Base-by-base conservation (phyloP, 2,329 filamentous ascomycete species). In the Cladophialophora chaetospira region DNA sequence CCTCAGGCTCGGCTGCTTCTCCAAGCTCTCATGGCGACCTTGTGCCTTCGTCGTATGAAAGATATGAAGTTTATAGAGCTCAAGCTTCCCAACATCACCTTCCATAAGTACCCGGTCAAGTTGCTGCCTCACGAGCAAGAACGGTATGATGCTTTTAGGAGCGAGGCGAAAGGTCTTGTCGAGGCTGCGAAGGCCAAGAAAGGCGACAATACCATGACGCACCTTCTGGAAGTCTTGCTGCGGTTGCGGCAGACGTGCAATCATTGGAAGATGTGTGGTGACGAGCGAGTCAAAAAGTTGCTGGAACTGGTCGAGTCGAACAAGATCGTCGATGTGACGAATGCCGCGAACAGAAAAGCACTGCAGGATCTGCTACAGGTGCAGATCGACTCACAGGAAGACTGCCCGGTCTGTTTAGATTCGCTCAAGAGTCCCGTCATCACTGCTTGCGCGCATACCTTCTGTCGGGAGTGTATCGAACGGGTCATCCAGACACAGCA, bases 51-150 rank as follows among this genome's bases (percentile, higher is more conserved):
- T 33, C 84, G 91, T 33, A 88, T 86, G 71, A 96, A 96, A 70
- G 87, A 93, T 54, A 96, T 96, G 91, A 81, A 81, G 4, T 96
- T 95, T 67, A 82, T 96, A 50, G 89, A 96, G 63, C 76, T 96
- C 17, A 88, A 85, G 60, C 78, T 96, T 6, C 91, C 91, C 0
- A 78, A 85, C 11, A 85, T 95, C 67, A 87, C 85, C 1, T 90
- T 93, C 68, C 91, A 88, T 63, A 78, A 94, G 4, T 86, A 94
- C 66, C 83, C 83, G 6, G 84, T 96, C 63, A 79, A 85, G 6
- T 91, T 96, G 66, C 81, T 85, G 40, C 72, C 82, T 0, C 85
- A 91, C 31, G 91, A 96, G 70, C 80, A 85, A 63, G 82, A 85
- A 65, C 89, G 88, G 72, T 96, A 96, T 68, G 83, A 90, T 35